Evolutionary conservation across 2,329 filamentous ascomycete genomes (phyloP).

Genomic region (Ophiocordyceps camponoti-floridani): DNA sequence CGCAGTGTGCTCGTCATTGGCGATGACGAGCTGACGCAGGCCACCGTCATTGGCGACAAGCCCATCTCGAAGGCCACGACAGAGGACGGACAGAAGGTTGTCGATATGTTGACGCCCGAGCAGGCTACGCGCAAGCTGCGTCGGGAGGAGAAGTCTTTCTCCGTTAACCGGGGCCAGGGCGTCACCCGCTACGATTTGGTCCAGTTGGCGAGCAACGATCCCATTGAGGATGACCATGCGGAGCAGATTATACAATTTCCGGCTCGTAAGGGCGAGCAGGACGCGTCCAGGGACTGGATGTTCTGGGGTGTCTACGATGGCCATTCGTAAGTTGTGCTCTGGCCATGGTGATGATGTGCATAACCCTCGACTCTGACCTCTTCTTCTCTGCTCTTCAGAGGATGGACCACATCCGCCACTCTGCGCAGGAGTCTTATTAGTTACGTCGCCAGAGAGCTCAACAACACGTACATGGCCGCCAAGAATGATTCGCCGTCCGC

Average conservation of each 20-base stretch:
- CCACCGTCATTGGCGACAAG: conserved; percentile 66
- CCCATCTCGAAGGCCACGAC: conserved; percentile 79
- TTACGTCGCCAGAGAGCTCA: conserved; percentile 84
- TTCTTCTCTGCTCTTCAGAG: conserved; percentile 27
- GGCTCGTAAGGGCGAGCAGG: conserved; percentile 24
- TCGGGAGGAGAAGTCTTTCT: conserved; percentile 78
- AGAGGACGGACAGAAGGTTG: conserved; percentile 64
- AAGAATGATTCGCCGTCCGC: conserved; percentile 46
- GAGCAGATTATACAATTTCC: conserved; percentile 95
- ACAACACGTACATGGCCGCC: conserved; percentile 71
- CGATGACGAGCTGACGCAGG: conserved; percentile 77
- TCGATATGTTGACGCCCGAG: conserved; percentile 93
- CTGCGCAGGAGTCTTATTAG: conserved; percentile 81
- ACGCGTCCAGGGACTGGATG: conserved; percentile 71
- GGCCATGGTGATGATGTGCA: neutral
- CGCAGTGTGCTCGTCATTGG: conserved; percentile 71
- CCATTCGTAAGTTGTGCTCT: conserved; percentile 51
- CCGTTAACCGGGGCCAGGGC: conserved; percentile 74
- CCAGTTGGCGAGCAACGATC: conserved; percentile 88
- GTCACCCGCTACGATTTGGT: conserved; percentile 90
- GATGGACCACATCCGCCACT: conserved; percentile 96
- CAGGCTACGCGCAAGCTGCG: conserved; percentile 83
- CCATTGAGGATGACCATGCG: conserved; percentile 94
- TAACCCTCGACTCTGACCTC: neutral
- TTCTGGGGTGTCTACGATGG: conserved; percentile 99